A percentile compares a stretch with the other conserved stretches of the same genome.
These are phyloP conservation scores for Trametes cingulata DNA, from an alignment of 768 basidiomycete species.

Conservation along the genomic window DNA sequence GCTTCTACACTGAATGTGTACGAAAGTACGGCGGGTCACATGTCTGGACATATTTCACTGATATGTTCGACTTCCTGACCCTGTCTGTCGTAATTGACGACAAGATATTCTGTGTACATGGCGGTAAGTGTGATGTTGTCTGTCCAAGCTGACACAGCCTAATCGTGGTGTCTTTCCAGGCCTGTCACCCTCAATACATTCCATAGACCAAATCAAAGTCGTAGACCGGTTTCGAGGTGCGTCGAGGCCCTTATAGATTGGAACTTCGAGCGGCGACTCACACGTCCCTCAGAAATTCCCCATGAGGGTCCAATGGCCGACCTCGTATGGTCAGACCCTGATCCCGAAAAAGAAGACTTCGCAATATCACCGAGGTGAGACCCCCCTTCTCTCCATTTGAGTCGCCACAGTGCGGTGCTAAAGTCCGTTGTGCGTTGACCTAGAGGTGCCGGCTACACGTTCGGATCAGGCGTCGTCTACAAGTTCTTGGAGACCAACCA, in stretches of 20 bases:
- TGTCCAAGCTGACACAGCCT: background rate
- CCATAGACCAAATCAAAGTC: conserved; percentile 99
- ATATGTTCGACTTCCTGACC: conserved; percentile 99
- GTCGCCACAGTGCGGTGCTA: conserved; percentile 4
- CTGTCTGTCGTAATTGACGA: conserved; percentile 98
- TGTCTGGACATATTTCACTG: conserved; percentile 99
- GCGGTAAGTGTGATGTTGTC: conserved; percentile 56
- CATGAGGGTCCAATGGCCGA: conserved; percentile 99
- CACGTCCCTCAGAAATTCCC: conserved; percentile 76
- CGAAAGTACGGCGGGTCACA: conserved; percentile 94
- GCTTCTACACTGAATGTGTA: conserved; percentile 98
- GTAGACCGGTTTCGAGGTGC: conserved; percentile 96
- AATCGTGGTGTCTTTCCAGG: conserved; percentile 46
- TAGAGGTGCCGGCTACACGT: conserved; percentile 98
- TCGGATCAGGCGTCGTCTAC: conserved; percentile 95
- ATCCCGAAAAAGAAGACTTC: conserved; percentile 98
- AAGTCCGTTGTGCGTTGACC: background rate
- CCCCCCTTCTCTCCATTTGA: conserved; percentile 14
- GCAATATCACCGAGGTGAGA: conserved; percentile 94
- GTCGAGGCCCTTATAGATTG: conserved; percentile 23
- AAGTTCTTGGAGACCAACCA: conserved; percentile 96
- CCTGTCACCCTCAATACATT: conserved; percentile 96
- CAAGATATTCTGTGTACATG: conserved; percentile 98
- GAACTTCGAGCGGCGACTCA: conserved; percentile 1
- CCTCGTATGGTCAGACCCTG: conserved; percentile 99